Conservation (phyloP, 768 basidiomycete species). For the Lactarius hengduanensis region DNA sequence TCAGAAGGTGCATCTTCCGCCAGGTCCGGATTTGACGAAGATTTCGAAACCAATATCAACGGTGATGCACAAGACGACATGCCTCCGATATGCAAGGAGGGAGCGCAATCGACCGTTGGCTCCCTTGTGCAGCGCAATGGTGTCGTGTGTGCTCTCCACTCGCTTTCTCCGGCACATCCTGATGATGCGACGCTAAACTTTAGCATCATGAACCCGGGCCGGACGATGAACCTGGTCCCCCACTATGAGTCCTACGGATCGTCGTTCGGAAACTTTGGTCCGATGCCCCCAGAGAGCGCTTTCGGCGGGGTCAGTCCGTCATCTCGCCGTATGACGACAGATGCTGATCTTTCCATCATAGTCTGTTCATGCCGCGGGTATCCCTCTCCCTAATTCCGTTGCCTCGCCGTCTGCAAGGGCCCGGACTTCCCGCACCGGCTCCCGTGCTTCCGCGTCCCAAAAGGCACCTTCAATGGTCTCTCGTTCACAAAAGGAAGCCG, state of each 20-base stretch:
- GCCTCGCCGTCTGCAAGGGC: conserved; percentile 23
- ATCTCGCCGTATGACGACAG: neutral
- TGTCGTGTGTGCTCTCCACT: conserved; percentile 19
- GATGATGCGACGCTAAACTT: conserved; percentile 22
- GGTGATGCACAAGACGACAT: conserved; percentile 45
- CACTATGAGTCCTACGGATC: conserved; percentile 73
- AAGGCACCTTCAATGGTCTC: conserved; percentile 27
- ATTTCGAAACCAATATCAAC: conserved; percentile 16
- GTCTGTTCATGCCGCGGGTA: conserved; percentile 23
- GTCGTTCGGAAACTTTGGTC: conserved; percentile 72
- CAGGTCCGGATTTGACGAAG: conserved; percentile 20
- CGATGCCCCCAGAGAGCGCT: conserved; percentile 44
- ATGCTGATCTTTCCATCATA: conserved; percentile 10
- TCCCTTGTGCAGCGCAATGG: conserved; percentile 28
- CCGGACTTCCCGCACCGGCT: conserved; percentile 28
- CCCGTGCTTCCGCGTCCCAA: conserved; percentile 29
- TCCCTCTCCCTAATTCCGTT: conserved; percentile 25
- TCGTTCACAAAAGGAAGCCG: conserved; percentile 24
- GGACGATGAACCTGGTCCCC: conserved; percentile 63
- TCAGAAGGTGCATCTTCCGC: conserved; percentile 21
- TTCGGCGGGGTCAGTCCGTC: conserved; percentile 25
- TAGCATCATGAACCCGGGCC: conserved; percentile 59
- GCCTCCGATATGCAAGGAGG: conserved; percentile 62
- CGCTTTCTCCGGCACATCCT: neutral
- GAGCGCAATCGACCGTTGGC: conserved; percentile 58